A percentile compares a stretch with the other conserved stretches of the same genome.
Evolutionary conservation across 2,329 filamentous ascomycete species (phyloP).

Genomic region (Pestalotiopsis fici): DNA sequence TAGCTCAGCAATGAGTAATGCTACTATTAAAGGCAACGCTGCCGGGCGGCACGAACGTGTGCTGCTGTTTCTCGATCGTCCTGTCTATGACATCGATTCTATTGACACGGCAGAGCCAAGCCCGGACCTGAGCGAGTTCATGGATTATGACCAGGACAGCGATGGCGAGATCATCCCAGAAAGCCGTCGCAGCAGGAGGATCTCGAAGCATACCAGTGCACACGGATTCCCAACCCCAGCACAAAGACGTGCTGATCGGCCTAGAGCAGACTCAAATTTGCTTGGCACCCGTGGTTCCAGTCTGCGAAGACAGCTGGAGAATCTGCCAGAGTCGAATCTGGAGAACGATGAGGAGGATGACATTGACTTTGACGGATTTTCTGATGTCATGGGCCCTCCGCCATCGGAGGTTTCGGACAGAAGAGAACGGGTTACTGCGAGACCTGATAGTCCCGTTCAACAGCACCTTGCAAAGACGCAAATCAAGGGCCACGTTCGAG

Average conservation of each 20-base stretch:
- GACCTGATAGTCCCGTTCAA: conserved; percentile 37
- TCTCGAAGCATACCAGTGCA: neutral
- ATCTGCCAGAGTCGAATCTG: conserved; percentile 10
- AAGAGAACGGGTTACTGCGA: conserved; percentile 28
- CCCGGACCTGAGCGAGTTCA: conserved; percentile 16
- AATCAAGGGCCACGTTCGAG: conserved; percentile 18
- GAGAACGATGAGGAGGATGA: conserved; percentile 23
- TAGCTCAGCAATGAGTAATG: conserved; percentile 1
- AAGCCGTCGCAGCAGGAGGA: conserved; percentile 7
- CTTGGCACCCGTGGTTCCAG: conserved; percentile 2
- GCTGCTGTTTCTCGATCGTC: conserved; percentile 32
- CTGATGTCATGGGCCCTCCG: conserved; percentile 8
- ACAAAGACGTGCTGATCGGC: neutral
- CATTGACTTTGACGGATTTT: conserved; percentile 19
- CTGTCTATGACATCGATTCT: conserved; percentile 21
- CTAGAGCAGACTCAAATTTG: conserved; percentile 1
- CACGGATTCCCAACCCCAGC: neutral
- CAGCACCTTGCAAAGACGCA: conserved; percentile 15
- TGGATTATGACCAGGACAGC: conserved; percentile 25
- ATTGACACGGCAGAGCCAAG: conserved; percentile 26
- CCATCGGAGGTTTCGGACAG: conserved; percentile 17
- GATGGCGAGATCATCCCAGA: conserved; percentile 18
- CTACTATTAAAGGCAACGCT: neutral
- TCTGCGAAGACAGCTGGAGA: conserved; percentile 8
- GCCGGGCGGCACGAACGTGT: conserved; percentile 25